phyloP scores from a whole-genome alignment of 495 filamentous ascomycete species.

The Aeminium ludgeri region DNA sequence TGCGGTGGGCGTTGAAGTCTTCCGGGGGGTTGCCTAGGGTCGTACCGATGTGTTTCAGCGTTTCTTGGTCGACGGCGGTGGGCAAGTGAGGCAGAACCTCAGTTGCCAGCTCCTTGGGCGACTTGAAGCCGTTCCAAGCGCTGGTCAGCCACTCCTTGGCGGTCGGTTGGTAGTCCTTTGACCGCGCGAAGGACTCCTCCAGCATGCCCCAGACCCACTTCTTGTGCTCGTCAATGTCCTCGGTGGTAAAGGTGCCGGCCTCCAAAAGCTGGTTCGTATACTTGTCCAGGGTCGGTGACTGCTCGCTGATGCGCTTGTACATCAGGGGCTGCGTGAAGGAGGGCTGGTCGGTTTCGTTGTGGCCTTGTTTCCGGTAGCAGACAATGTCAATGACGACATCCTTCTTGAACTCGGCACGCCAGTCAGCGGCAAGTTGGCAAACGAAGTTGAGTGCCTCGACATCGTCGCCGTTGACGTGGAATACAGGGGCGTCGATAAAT shows the following conservation, averaged over 20 bases:
- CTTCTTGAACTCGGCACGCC: slow-evolving; percentile 92
- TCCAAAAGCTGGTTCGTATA: slow-evolving; percentile 78
- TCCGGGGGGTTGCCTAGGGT: slow-evolving; percentile 61
- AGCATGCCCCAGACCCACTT: slow-evolving; percentile 99
- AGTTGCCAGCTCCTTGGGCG: slow-evolving; percentile 87
- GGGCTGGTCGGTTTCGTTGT: slow-evolving; percentile 98
- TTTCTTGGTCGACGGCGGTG: slow-evolving; percentile 55
- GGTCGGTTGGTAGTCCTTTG: slow-evolving; percentile 91
- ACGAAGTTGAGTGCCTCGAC: slow-evolving; percentile 97
- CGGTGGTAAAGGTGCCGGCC: slow-evolving; percentile 88
- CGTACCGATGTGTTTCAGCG: slow-evolving; percentile 61
- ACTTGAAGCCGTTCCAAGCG: slow-evolving; percentile 98
- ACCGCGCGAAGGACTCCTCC: slow-evolving; percentile 87
- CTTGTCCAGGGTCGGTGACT: slow-evolving; percentile 64
- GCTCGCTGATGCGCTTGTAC: slow-evolving; percentile 87
- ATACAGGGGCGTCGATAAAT: slow-evolving; percentile 92
- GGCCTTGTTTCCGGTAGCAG: slow-evolving; percentile 96
- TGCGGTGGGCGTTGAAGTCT: slow-evolving; percentile 75
- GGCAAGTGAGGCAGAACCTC: slow-evolving; percentile 87
- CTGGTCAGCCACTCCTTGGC: slow-evolving; percentile 97
- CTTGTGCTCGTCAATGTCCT: slow-evolving; percentile 97
- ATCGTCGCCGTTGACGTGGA: slow-evolving; percentile 98
- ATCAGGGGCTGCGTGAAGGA: slow-evolving; percentile 98
- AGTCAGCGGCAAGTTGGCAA: slow-evolving; percentile 89
- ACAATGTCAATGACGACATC: slow-evolving; percentile 96